Percentiles rank a stretch among this genome's conserved stretches.
These are phyloP conservation scores for Fusarium cicatricum DNA, from an alignment of 2,329 filamentous ascomycete species.

Conservation along the genomic window DNA sequence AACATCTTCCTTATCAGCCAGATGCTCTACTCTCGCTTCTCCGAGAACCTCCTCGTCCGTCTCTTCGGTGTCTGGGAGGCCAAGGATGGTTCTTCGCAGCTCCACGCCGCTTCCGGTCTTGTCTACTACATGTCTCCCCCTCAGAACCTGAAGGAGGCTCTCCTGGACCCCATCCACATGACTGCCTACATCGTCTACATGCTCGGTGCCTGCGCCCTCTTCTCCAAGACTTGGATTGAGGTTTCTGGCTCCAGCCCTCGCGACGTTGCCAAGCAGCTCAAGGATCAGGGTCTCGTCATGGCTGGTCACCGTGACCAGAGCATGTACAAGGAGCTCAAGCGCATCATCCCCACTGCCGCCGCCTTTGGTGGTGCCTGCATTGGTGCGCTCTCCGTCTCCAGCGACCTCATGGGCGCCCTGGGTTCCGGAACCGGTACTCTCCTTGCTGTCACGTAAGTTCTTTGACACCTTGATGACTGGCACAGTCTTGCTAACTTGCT, in stretches of 20 bases:
- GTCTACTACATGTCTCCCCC: conserved; percentile 99
- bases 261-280: conserved; percentile 99
- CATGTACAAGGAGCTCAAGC: conserved; percentile 99
- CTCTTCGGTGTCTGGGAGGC: conserved; percentile 99
- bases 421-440: conserved; percentile 98
- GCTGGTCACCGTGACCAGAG: conserved; percentile 99
- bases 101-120: conserved; percentile 90
- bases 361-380: conserved; percentile 99
- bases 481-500: conserved; percentile 42
- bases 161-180: conserved; percentile 96
- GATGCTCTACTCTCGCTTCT: conserved; percentile 99
- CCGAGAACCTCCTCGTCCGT: conserved; percentile 96
- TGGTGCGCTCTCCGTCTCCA: conserved; percentile 93
- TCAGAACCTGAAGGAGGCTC: conserved; percentile 95
- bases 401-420: conserved; percentile 93
- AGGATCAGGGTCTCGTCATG: conserved; percentile 99
- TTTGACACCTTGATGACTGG: conserved; percentile 35
- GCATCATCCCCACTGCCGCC: conserved; percentile 96
- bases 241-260: conserved; percentile 97
- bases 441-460: conserved; percentile 94
- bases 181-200: conserved; percentile 96
- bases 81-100: conserved; percentile 93
- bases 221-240: conserved; percentile 99
- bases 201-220: conserved; percentile 95
- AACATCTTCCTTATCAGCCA: conserved; percentile 99